Evolutionary conservation across 108 stramenopile species (phyloP).

Genomic region (Skeletonema marinoi): DNA sequence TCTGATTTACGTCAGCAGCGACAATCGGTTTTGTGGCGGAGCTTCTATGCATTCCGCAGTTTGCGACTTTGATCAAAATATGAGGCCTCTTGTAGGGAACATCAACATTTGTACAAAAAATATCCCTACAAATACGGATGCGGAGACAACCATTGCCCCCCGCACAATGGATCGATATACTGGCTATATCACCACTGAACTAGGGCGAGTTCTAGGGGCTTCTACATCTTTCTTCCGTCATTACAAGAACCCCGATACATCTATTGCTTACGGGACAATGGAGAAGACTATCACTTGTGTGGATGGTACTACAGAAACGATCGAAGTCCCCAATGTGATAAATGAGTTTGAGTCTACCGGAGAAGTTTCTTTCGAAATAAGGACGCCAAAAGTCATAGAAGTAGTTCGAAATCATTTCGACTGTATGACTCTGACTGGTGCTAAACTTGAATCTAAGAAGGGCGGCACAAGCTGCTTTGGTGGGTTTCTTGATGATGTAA

Average conservation of each 20-base stretch:
- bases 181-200: conserved; percentile 34
- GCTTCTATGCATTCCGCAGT: conserved; percentile 43
- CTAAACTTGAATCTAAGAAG: conserved; percentile 56
- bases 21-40: conserved; percentile 45
- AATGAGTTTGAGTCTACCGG: conserved; percentile 18
- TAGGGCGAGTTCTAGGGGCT: conserved; percentile 40
- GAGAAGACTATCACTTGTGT: conserved; percentile 34
- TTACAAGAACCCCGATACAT: conserved; percentile 34
- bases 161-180: conserved; percentile 17
- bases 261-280: conserved; percentile 18
- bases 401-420: conserved; percentile 84
- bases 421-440: conserved; percentile 74
- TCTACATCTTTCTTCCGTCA: conserved; percentile 39
- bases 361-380: conserved; percentile 50
- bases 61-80: conserved; percentile 51
- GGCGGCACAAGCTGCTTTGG: conserved; percentile 36
- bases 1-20: conserved; percentile 40
- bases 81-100: conserved; percentile 43
- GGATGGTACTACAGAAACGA: conserved; percentile 34
- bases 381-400: conserved; percentile 73
- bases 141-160: background rate
- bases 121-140: conserved; percentile 9
- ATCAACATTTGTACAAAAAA: conserved; percentile 50
- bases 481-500: conserved; percentile 43
- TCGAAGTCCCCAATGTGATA: conserved; percentile 38